Percentiles rank a stretch among this genome's conserved stretches.
These are phyloP conservation scores for Spathaspora passalidarum DNA, from an alignment of 805 yeast genomes.

Conservation along the genomic window DNA sequence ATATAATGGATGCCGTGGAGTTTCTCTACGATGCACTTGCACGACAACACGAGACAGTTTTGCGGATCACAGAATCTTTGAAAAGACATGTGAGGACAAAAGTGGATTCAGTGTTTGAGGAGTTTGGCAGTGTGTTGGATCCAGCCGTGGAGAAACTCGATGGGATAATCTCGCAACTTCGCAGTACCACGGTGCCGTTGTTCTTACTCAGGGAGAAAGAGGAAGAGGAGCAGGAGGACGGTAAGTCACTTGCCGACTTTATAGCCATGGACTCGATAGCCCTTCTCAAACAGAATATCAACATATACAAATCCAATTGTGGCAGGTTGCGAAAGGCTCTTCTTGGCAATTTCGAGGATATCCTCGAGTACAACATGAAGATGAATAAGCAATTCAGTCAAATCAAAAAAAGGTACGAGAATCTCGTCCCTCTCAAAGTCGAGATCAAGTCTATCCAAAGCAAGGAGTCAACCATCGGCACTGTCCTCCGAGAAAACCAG, in stretches of 20 bases:
- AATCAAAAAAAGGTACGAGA: conserved; percentile 16
- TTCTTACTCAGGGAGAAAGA: conserved; percentile 10
- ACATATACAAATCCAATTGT: conserved; percentile 24
- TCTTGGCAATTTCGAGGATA: conserved; percentile 13
- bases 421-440: conserved; percentile 16
- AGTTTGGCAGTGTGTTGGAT: conserved; percentile 14
- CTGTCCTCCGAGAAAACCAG: conserved; percentile 39
- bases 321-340: conserved; percentile 16
- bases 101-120: conserved; percentile 9
- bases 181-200: conserved; percentile 27
- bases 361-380: conserved; percentile 13
- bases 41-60: conserved; percentile 13
- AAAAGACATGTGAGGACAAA: conserved; percentile 12
- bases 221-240: background rate
- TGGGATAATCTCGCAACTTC: conserved; percentile 20
- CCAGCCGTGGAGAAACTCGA: conserved; percentile 25
- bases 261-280: conserved; percentile 32
- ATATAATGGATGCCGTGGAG: conserved; percentile 16
- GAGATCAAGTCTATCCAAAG: conserved; percentile 11
- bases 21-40: conserved; percentile 14
- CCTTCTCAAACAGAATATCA: conserved; percentile 22
- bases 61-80: conserved; percentile 14
- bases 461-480: conserved; percentile 16
- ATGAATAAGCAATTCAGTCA: conserved; percentile 13
- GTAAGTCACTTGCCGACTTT: conserved; percentile 25